Evolutionary conservation across 371 early-diverging fungal genomes (phyloP), one percentile per base, ranked within the genome.

Genomic region (Syncephalis fuscata): DNA sequence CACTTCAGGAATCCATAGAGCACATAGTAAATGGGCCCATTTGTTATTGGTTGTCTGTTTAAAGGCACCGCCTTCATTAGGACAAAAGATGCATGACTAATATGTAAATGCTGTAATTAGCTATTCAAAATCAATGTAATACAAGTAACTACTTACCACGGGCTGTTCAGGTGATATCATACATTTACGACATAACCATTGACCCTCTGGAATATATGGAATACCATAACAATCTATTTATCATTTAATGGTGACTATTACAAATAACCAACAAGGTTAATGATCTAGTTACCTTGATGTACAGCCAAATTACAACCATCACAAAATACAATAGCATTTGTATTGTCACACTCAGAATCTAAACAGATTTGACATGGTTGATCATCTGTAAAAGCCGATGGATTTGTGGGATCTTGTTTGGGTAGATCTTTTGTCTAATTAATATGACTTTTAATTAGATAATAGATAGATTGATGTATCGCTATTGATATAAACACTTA

Each of bases 231-330:
- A 98, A 58, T 93, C 95, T 82, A 59, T 7, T 32, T 32, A 32
- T 32, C 32, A 37, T n/a, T n/a, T n/a, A n/a, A n/a, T n/a, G n/a
- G n/a, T n/a, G n/a, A 44, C 20, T 38, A 10, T 25, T 40, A 51
- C n/a, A 24, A 20, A 4, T 25, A 32, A 32, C 5, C 20, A 9
- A 22, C 14, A 26, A 36, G 20, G 22, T 23, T 17, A 39, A 48
- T 36, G 11, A 27, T 25, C 40, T 45, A 10, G 16, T 48, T 68
- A 80, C 82, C 82, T 71, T 99, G 98, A 67, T 99, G 99, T 2
- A 98, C 99, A 4, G 95, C 96, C 32, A 99, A 57, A 61, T 99
- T 93, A 64, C 99, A 99, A 0, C 99, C 95, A 65, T 99, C 98
- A 67, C 99, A 99, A 58, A 93, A 98, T 1, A 98, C 97, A 48